These are phyloP conservation scores for Sugiyamaella boreocaroliniensis DNA, from an alignment of 805 yeast species.

Conservation along the genomic window DNA sequence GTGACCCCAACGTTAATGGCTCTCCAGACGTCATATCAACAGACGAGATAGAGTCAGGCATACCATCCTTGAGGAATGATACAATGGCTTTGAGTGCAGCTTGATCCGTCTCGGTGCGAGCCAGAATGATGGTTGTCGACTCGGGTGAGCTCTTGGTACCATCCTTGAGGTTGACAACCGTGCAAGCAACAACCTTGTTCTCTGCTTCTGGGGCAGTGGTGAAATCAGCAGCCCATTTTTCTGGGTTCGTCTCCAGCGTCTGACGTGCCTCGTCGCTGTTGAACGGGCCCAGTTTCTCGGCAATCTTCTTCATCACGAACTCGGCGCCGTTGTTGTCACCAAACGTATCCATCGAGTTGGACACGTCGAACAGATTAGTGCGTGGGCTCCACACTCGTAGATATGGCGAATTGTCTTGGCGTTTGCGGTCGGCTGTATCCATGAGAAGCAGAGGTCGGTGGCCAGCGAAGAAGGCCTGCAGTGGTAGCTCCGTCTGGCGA, in stretches of 20 bases:
- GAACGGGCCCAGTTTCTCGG: constrained; percentile 11
- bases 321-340: neutral
- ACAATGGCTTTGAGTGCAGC: constrained; percentile 10
- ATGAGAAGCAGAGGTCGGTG: constrained; percentile 41
- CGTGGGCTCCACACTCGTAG: constrained; percentile 9
- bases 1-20: neutral
- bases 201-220: neutral
- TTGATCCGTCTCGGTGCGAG: constrained; percentile 7
- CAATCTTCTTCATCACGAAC: constrained; percentile 1
- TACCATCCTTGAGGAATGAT: constrained; percentile 7
- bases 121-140: constrained; percentile 12
- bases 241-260: neutral
- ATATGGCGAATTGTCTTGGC: neutral
- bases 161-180: constrained; percentile 9
- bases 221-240: neutral
- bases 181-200: constrained; percentile 9
- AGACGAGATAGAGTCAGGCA: constrained; percentile 2
- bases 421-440: constrained; percentile 22
- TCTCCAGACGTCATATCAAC: neutral
- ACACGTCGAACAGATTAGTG: constrained; percentile 4
- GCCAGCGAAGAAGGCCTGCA: constrained; percentile 41
- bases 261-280: neutral
- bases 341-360: neutral
- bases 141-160: constrained; percentile 1
- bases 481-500: constrained; percentile 20